phyloP scores from a whole-genome alignment of 2,329 filamentous ascomycete species.

The Colletotrichum sidae region DNA sequence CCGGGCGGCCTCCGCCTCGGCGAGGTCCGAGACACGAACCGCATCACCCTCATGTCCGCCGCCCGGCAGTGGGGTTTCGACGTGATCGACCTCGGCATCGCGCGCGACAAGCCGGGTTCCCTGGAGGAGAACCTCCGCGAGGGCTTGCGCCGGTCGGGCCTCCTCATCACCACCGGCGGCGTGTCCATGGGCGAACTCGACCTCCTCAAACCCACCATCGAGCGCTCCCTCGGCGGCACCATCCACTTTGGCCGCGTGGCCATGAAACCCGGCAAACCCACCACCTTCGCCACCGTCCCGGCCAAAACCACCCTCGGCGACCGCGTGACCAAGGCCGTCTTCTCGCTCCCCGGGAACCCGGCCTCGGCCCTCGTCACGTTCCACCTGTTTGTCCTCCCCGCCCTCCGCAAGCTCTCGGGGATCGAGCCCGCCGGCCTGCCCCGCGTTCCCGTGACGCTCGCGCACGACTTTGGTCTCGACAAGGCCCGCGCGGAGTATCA shows the following conservation, averaged over 20 bases:
- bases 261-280: conserved; percentile 99
- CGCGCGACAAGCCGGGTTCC: conserved; percentile 76
- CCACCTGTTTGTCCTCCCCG: conserved; percentile 92
- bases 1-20: conserved; percentile 75
- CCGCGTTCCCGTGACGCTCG: conserved; percentile 75
- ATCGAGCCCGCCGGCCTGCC: conserved; percentile 76
- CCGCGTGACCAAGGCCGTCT: conserved; percentile 77
- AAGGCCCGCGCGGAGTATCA: conserved; percentile 87
- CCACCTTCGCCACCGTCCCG: conserved; percentile 92
- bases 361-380: conserved; percentile 93
- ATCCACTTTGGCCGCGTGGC: conserved; percentile 96
- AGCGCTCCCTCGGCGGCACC: conserved; percentile 86
- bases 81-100: conserved; percentile 88
- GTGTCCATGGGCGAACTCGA: conserved; percentile 99
- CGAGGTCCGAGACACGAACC: conserved; percentile 93
- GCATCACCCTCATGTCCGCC: conserved; percentile 86
- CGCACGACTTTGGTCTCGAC: conserved; percentile 81
- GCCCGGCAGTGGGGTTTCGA: conserved; percentile 80
- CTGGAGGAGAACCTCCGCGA: conserved; percentile 83
- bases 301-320: conserved; percentile 69
- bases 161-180: conserved; percentile 92
- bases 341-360: conserved; percentile 93
- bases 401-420: conserved; percentile 82
- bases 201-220: conserved; percentile 94
- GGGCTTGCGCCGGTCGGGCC: conserved; percentile 79